Evolutionary conservation across 441 rosid species (phyloP), one percentile per base, ranked within the genome.

Genomic region (Iberis amara): DNA sequence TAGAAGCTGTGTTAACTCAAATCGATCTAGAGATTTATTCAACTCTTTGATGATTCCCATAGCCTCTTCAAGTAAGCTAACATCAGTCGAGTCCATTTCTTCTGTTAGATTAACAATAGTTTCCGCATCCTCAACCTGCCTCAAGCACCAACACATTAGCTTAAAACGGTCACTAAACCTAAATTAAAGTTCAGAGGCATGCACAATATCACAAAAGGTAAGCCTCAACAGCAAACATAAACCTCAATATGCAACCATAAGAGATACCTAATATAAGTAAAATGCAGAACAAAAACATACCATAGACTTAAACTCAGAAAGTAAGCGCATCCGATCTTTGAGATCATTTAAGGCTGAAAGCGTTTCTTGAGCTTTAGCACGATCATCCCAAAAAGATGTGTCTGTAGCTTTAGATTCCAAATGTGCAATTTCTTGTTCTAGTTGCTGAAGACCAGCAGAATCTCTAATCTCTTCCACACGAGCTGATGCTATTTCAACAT

Each of bases 91-190:
- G 55, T 88, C 96, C 98, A 88, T 85, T 71, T 90, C 98, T 73
- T 87, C 95, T 0, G 98, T 88, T 51, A 85, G 69, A 47, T 68
- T 77, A 55, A 88, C 73, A 65, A 91, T 76, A 26, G 98, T 91
- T 70, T 80, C 86, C 5, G 87, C 95, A 72, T 91, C 98, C 73
- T 91, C 98, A 61, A 82, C 83, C 98, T 91, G 64, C 65, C 47
- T 54, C 21, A 73, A 15, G 32, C 47, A 60, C 11, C 37, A 39
- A 51, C 32, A 51, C 39, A 42, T 24, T 2, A 50, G 13, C 21
- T 18, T 18, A 18, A n/a, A 28, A 47, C 1, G 4, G 11, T 21
- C 33, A 7, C 36, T 7, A 32, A 30, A 30, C 8, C 33, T 1
- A 5, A 30, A 5, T n/a, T n/a, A n/a, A 18, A 18, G 21, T 18